Evolutionary conservation across 2,329 filamentous ascomycete genomes (phyloP).

Genomic region (Pseudogymnoascus sp.): DNA sequence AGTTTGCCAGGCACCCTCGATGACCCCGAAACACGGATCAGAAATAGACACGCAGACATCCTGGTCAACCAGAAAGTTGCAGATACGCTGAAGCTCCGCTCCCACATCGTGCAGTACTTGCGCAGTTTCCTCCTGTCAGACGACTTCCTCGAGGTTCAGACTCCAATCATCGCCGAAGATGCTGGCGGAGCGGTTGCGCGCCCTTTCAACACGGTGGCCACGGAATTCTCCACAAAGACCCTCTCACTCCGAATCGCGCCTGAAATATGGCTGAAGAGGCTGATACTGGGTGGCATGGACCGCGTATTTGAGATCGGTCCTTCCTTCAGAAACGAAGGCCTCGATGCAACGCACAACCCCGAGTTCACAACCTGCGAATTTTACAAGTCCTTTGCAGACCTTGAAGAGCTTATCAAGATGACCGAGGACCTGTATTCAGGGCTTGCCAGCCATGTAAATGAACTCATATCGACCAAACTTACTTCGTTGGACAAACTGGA

Average conservation of each 20-base stretch:
- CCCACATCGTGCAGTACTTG: constrained; percentile 66
- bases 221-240: constrained; percentile 64
- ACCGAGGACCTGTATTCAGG: constrained; percentile 66
- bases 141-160: constrained; percentile 80
- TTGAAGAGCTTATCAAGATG: constrained; percentile 64
- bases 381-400: constrained; percentile 77
- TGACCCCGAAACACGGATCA: constrained; percentile 64
- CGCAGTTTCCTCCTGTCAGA: constrained; percentile 64
- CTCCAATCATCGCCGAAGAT: constrained; percentile 73
- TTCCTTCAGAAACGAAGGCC: constrained; percentile 85
- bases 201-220: constrained; percentile 74
- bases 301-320: constrained; percentile 89
- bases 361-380: constrained; percentile 98
- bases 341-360: constrained; percentile 89
- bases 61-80: constrained; percentile 63
- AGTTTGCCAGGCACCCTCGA: constrained; percentile 65
- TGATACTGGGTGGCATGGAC: constrained; percentile 83
- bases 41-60: constrained; percentile 79
- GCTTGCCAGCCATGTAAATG: constrained; percentile 46
- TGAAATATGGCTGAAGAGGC: constrained; percentile 88
- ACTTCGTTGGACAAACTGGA: constrained; percentile 42
- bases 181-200: constrained; percentile 84
- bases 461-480: constrained; percentile 39
- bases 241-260: constrained; percentile 83
- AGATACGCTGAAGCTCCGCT: constrained; percentile 66